Percentiles rank a stretch among this genome's conserved stretches.
phyloP scores from a whole-genome alignment of 305 asterid species.

The Salvia sclarea region DNA sequence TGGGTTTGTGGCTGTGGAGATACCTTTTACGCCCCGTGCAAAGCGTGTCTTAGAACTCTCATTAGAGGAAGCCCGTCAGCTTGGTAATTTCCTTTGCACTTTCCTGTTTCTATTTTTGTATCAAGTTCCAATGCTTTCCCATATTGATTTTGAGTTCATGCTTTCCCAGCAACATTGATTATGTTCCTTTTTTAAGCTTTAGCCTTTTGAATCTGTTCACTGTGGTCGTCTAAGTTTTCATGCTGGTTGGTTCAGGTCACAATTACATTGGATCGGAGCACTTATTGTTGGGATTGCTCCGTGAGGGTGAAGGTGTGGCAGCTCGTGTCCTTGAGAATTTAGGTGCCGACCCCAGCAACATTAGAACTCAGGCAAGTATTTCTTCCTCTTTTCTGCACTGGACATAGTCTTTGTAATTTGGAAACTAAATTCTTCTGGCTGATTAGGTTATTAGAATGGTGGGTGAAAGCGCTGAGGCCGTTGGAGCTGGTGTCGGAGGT shows the following conservation, averaged over 20 bases:
- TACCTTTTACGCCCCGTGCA: constrained; percentile 97
- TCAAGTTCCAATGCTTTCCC: neutral
- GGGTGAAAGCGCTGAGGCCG: constrained; percentile 87
- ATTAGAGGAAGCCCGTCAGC: constrained; percentile 96
- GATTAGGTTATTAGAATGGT: constrained; percentile 88
- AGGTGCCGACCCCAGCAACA: constrained; percentile 95
- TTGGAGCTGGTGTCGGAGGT: constrained; percentile 93
- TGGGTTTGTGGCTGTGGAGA: constrained; percentile 97
- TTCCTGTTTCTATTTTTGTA: neutral
- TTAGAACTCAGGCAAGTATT: constrained; percentile 81
- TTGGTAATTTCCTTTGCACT: constrained; percentile 52
- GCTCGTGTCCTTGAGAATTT: constrained; percentile 95
- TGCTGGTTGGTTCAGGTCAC: constrained; percentile 62
- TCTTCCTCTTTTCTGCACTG: neutral
- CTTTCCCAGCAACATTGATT: neutral
- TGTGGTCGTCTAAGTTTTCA: constrained; percentile 16
- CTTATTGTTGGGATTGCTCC: constrained; percentile 93
- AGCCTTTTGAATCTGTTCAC: constrained; percentile 6
- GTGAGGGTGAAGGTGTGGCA: constrained; percentile 99
- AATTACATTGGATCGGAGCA: constrained; percentile 98
- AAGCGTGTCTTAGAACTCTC: constrained; percentile 95
- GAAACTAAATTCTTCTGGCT: constrained; percentile 22
- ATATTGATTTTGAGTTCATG: constrained; percentile 13
- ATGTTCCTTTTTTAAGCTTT: neutral
- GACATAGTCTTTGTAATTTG: constrained; percentile 2